phyloP scores from a whole-genome alignment of 805 yeast species.

The Candida koratica region DNA sequence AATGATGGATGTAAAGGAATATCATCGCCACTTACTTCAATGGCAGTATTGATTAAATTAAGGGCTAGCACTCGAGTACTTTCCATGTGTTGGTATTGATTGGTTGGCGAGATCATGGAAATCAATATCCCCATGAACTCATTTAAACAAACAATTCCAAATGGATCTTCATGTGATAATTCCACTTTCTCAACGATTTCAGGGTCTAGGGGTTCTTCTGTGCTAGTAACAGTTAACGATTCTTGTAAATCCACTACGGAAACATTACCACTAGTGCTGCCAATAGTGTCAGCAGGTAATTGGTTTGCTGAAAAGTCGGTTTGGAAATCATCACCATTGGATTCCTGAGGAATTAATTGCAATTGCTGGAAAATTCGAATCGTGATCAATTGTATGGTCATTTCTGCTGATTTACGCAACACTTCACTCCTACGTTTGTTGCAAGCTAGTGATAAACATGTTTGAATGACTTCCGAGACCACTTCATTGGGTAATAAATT shows the following conservation, averaged over 20 bases:
- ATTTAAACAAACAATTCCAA: slow-evolving; percentile 69
- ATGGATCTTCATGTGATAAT: slow-evolving; percentile 40
- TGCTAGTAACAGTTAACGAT: slow-evolving; percentile 11
- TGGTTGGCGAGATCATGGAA: slow-evolving; percentile 76
- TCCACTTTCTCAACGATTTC: slow-evolving; percentile 3
- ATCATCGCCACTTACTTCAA: slow-evolving; percentile 73
- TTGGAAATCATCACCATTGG: slow-evolving; percentile 38
- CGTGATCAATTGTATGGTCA: slow-evolving; percentile 68
- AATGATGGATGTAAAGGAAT: slow-evolving; percentile 60
- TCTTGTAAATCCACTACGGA: slow-evolving; percentile 5
- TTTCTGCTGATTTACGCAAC: slow-evolving; percentile 82
- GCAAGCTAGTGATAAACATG: slow-evolving; percentile 86
- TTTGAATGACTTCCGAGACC: slow-evolving; percentile 83
- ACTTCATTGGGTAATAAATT: slow-evolving; percentile 72
- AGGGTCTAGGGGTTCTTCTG: background rate
- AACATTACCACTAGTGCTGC: slow-evolving; percentile 36
- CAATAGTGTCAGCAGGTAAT: slow-evolving; percentile 58
- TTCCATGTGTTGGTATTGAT: slow-evolving; percentile 82
- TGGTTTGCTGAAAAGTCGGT: slow-evolving; percentile 45
- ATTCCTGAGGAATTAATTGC: slow-evolving; percentile 48
- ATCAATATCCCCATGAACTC: slow-evolving; percentile 74
- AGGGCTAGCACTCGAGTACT: slow-evolving; percentile 81
- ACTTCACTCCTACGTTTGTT: slow-evolving; percentile 90
- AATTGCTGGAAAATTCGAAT: slow-evolving; percentile 63
- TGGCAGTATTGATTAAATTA: slow-evolving; percentile 66